Evolutionary conservation across 2,329 filamentous ascomycete genomes (phyloP).

Genomic region (Blumeriella jaapii): DNA sequence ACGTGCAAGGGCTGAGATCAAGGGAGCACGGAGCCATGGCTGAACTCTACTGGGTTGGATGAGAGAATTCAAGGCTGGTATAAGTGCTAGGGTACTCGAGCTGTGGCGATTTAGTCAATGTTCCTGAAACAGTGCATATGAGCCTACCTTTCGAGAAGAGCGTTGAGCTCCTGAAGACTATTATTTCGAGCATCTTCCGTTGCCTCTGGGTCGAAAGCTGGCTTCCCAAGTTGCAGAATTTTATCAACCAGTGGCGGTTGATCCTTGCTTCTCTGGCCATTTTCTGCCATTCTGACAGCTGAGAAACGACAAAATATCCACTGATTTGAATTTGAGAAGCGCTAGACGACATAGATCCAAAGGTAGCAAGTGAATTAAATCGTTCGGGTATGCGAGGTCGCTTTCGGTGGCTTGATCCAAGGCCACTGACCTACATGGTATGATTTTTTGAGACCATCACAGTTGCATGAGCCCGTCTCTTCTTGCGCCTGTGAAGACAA

Average conservation of each 20-base stretch:
- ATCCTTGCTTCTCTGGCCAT: constrained; percentile 2
- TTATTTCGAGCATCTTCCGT: constrained; percentile 11
- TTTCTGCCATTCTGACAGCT: constrained; percentile 1
- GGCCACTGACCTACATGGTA: no score
- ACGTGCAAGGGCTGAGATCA: constrained; percentile 46
- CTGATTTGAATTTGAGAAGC: no score
- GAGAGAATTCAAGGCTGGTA: constrained; percentile 50
- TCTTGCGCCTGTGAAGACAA: no score
- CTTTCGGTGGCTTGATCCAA: no score
- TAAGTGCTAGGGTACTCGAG: constrained; percentile 40
- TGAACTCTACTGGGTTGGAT: constrained; percentile 50
- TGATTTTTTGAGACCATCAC: no score
- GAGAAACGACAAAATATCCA: no score
- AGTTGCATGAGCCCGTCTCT: no score
- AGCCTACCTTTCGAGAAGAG: constrained; percentile 18
- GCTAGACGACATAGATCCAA: no score
- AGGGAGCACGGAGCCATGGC: constrained; percentile 44
- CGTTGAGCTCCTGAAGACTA: constrained; percentile 15
- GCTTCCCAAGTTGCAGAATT: constrained; percentile 22
- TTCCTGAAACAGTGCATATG: neutral
- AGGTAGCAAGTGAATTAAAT: no score
- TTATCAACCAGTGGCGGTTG: constrained; percentile 22
- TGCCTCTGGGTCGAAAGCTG: constrained; percentile 22
- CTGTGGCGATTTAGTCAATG: constrained; percentile 18
- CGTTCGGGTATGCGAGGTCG: no score